Percentiles rank a stretch among this genome's conserved stretches.
Conservation (phyloP, 495 filamentous ascomycete genomes). For the Penicillium coffeae region DNA sequence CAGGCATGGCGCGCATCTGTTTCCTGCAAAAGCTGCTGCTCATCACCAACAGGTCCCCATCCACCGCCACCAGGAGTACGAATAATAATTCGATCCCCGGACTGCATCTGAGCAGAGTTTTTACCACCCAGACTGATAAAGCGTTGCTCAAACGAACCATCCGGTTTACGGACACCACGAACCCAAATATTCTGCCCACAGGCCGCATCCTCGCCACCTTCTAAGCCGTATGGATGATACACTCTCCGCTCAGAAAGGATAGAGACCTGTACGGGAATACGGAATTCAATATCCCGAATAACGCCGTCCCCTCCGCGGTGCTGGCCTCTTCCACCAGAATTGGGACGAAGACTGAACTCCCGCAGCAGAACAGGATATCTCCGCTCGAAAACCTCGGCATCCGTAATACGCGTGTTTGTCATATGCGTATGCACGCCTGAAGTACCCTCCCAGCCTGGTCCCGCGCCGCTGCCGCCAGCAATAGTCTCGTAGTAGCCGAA, state of each 20-base stretch:
- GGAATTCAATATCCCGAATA: not conserved
- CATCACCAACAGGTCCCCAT: slow-evolving; percentile 48
- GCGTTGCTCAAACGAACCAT: too few relatives aligned
- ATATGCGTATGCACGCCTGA: slow-evolving; percentile 88
- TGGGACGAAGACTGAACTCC: not conserved
- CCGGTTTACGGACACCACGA: too few relatives aligned
- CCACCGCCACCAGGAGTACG: slow-evolving; percentile 46
- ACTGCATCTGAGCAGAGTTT: slow-evolving; percentile 67
- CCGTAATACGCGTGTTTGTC: slow-evolving; percentile 95
- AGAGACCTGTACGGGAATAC: not conserved
- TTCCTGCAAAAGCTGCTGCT: slow-evolving; percentile 19
- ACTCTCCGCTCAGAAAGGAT: not conserved
- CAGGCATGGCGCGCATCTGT: slow-evolving; percentile 26
- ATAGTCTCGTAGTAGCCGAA: slow-evolving; percentile 89
- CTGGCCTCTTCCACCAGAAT: not conserved
- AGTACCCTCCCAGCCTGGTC: slow-evolving; percentile 78
- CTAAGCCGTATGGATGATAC: not conserved
- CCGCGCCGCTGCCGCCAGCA: slow-evolving; percentile 82
- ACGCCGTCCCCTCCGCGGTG: not conserved
- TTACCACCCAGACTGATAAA: not conserved
- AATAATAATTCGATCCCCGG: slow-evolving; percentile 77
- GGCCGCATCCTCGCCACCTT: not conserved
- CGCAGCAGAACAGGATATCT: slow-evolving; percentile 83
- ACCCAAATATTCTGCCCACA: not conserved
- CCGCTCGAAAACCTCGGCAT: slow-evolving; percentile 84